Evolutionary conservation across 2,329 filamentous ascomycete genomes (phyloP).

Genomic region (Epichloe bromicola): DNA sequence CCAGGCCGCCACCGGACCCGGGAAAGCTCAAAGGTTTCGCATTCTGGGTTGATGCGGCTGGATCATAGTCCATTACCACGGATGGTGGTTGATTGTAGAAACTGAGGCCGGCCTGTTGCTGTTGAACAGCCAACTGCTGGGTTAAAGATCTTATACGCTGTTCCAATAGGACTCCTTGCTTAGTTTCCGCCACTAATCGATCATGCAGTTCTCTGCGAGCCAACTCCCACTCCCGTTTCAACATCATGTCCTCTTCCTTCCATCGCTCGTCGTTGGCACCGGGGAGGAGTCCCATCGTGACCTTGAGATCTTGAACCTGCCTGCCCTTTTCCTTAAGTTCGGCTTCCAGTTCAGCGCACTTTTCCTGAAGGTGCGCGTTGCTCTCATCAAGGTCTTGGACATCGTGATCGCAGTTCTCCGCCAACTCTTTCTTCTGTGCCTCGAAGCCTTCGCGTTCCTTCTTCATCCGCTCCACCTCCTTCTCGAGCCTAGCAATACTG

Average conservation of each 20-base stretch:
- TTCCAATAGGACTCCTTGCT: slow-evolving; percentile 33
- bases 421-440: slow-evolving; percentile 37
- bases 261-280: slow-evolving; percentile 47
- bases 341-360: slow-evolving; percentile 52
- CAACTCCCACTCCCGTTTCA: slow-evolving; percentile 43
- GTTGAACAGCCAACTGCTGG: slow-evolving; percentile 32
- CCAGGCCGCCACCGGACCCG: slow-evolving; percentile 1
- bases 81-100: slow-evolving; percentile 34
- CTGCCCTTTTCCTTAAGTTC: slow-evolving; percentile 55
- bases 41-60: slow-evolving; percentile 23
- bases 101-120: slow-evolving; percentile 26
- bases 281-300: slow-evolving; percentile 50
- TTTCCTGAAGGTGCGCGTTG: slow-evolving; percentile 50
- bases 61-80: slow-evolving; percentile 35
- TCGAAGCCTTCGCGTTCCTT: slow-evolving; percentile 41
- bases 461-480: slow-evolving; percentile 47
- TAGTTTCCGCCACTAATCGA: slow-evolving; percentile 33
- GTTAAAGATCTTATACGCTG: slow-evolving; percentile 31
- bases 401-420: slow-evolving; percentile 37
- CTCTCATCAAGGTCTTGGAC: slow-evolving; percentile 39
- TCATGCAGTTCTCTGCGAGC: slow-evolving; percentile 40
- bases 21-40: slow-evolving; percentile 30
- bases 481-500: slow-evolving; percentile 55
- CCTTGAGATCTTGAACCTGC: slow-evolving; percentile 62
- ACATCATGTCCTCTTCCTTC: slow-evolving; percentile 36